Conservation (phyloP, 768 basidiomycete genomes). For the Postia placenta region DNA sequence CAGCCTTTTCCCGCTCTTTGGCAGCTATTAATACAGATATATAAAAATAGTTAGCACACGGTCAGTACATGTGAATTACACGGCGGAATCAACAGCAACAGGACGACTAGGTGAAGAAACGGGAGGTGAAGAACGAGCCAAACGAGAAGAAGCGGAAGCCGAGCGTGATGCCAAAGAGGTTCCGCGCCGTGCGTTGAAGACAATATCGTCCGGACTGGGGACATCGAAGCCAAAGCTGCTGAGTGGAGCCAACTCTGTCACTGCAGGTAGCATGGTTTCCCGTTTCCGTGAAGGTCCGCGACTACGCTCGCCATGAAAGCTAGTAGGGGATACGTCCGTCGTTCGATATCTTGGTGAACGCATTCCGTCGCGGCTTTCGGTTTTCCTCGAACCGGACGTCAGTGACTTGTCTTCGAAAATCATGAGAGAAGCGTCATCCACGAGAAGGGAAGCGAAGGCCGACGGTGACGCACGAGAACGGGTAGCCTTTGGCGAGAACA, state of each 20-base stretch:
- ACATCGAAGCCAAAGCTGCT: constrained; percentile 63
- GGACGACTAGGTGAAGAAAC: constrained; percentile 20
- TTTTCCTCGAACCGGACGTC: constrained; percentile 15
- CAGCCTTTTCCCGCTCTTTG: constrained; percentile 73
- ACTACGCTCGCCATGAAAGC: background rate
- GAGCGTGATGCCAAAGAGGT: constrained; percentile 48
- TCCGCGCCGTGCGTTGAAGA: constrained; percentile 74
- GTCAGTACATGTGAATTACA: constrained; percentile 24
- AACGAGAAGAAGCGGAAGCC: constrained; percentile 29
- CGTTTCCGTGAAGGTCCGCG: background rate
- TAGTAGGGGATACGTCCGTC: background rate
- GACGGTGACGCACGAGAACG: constrained; percentile 72
- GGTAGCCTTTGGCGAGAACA: constrained; percentile 50
- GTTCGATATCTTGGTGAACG: background rate
- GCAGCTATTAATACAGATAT: constrained; percentile 46
- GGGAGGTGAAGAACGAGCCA: constrained; percentile 11
- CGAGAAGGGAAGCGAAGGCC: constrained; percentile 46
- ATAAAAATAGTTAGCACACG: constrained; percentile 28
- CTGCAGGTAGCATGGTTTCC: constrained; percentile 25
- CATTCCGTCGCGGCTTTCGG: background rate
- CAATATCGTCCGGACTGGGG: constrained; percentile 89
- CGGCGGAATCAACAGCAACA: constrained; percentile 19
- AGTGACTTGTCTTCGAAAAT: constrained; percentile 15
- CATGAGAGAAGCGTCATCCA: constrained; percentile 43
- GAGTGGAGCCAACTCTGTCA: constrained; percentile 24